Base-by-base conservation (phyloP, 768 basidiomycete genomes). In the Albatrellus ellisii region DNA sequence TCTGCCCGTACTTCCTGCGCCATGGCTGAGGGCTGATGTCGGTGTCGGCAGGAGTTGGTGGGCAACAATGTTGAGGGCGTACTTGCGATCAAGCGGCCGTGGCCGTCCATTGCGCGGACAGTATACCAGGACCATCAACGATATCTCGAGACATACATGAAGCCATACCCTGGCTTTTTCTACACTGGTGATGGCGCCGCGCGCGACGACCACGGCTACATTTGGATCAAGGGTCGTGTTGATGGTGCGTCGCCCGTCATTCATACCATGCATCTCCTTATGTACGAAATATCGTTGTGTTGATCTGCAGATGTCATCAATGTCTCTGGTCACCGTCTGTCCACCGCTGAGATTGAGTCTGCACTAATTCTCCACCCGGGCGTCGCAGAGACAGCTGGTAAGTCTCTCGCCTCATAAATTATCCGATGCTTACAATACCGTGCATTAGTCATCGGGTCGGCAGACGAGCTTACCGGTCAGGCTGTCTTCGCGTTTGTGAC, bases 101-200 rank as follows among this genome's bases (percentile, higher is more conserved):
- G 94, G 95, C 94, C 94, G 2, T 89, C 85, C 26, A 83, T 99
- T 54, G 95, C 95, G 25, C 75, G 94, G 43, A 84, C 89, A 5
- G 80, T 98, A 45, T 95, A 76, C 67, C 71, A 74, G 43, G 94
- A 99, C 62, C 94, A 99, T 61, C 78, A 86, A 56, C 70, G 94
- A 46, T 83, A 77, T 61, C 62, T 83, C 31, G 78, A 82, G 15
- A 81, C 80, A 18, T 84, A 83, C 62, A 79, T 83, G 76, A 72
- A 66, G 66, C 84, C 85, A 20, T 92, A 92, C 64, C 85, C 87
- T 5, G 92, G 92, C 6, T 66, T 70, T 58, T 98, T 88, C 72
- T 95, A 84, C 63, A 98, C 94, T n/a, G 95, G 95, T 18, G 94
- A 99, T 54, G 95, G 94, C 33, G 94, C 92, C 22, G 82, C 83